Evolutionary conservation across 176 grass and related monocot genomes (phyloP), one percentile per base, ranked within the genome.

Genomic region (Eragrostis curvula): DNA sequence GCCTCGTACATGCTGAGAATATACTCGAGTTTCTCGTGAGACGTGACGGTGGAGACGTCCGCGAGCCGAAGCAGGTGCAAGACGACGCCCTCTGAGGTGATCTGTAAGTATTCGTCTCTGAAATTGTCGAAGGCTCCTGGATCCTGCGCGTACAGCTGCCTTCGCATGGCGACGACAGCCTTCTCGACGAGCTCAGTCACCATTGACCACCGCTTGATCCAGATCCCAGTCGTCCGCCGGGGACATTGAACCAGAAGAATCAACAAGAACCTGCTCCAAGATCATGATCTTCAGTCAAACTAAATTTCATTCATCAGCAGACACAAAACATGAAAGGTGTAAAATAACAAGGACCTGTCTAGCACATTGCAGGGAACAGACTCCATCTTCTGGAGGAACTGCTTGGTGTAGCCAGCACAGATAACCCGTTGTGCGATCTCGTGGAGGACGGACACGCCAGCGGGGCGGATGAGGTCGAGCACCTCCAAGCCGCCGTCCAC

Each of bases 1-100:
- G 73, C 83, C 55, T 85, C 74, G 55, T 78, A 79, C 83, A 85
- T 85, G 66, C 21, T 32, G n/a, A 85, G 55, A 21, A 77, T 60
- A 51, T 85, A 75, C 1, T 70, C 18, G 73, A 85, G 82, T 64
- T 85, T 85, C 64, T 85, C 64, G 82, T 85, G 82, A 20, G 63
- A 77, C 5, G 73, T 60, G 82, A 85, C 55, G 43, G 0, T 10
- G 75, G 74, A 71, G 75, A 78, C 83, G 66, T 78, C 12, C 3
- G 75, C 75, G 74, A 71, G 79, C 15, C 79, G 25, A 21, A 85
- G 83, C 21, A 85, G 66, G 65, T 29, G 40, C 55, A 63, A 8
- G 83, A 79, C 29, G 55, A n/a, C 66, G 75, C 5, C 71, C 56
- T 85, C 73, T 13, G 74, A 14, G 44, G 79, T 78, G 44, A 65